Percentiles rank a stretch among this genome's conserved stretches.
Conservation (phyloP, 805 yeast species). For the Komagataella ulmi region DNA sequence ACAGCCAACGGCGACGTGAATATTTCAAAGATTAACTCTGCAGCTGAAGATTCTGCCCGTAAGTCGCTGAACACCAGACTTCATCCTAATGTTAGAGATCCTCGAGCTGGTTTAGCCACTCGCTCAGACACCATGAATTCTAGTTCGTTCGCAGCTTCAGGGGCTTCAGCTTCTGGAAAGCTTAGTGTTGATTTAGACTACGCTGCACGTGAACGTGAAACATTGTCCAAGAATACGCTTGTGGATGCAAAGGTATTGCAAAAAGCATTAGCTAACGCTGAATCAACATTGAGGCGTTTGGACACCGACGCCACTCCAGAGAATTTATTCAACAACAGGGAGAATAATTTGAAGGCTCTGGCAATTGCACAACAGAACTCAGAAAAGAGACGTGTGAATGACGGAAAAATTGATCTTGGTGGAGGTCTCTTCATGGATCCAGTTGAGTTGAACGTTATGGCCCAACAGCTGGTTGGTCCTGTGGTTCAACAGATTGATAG, state of each 20-base stretch:
- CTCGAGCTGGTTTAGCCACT: constrained; percentile 7
- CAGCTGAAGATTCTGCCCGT: constrained; percentile 28
- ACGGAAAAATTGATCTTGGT: constrained; percentile 64
- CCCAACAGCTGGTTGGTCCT: constrained; percentile 70
- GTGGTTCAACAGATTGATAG: constrained; percentile 60
- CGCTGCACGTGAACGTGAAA: constrained; percentile 28
- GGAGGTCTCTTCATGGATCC: constrained; percentile 75
- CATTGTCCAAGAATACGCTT: constrained; percentile 20
- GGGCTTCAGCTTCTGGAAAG: constrained; percentile 43
- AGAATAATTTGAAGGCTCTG: constrained; percentile 54
- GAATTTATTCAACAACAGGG: constrained; percentile 14
- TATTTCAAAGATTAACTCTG: constrained; percentile 35
- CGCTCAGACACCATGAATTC: constrained; percentile 2
- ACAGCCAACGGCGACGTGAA: constrained; percentile 31
- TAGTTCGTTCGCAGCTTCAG: constrained; percentile 34
- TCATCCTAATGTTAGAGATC: constrained; percentile 8
- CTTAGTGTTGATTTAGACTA: constrained; percentile 27
- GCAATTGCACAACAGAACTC: constrained; percentile 61
- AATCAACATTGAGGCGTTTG: constrained; percentile 13
- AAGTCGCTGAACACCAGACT: constrained; percentile 15
- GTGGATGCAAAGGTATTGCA: constrained; percentile 30
- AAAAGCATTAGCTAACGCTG: constrained; percentile 39
- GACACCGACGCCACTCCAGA: constrained; percentile 12
- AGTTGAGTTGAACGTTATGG: constrained; percentile 68
- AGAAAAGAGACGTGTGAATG: constrained; percentile 35